Base-by-base conservation (phyloP, 768 basidiomycete species). In the Boletus speciosus region DNA sequence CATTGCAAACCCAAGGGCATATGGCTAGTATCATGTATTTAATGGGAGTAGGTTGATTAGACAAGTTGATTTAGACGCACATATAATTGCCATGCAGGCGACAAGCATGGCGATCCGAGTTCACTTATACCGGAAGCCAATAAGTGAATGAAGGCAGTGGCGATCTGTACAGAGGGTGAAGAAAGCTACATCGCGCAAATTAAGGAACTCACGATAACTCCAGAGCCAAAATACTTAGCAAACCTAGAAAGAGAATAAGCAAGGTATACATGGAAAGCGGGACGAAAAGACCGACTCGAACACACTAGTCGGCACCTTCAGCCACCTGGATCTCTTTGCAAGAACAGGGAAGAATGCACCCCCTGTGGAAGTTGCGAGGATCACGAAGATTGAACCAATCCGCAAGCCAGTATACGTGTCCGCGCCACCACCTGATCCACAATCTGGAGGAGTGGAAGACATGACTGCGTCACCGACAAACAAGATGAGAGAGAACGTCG, bases 171-270 rank as follows among this genome's bases (percentile, higher is more conserved):
- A 57, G 9, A 42, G 19, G 23, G 39, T 57, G 9, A 56, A 35
- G 21, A 44, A 34, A 35, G 21, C 19, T 31, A 38, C 23, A 12
- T 25, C 12, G 2, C 44, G 47, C 14, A 38, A 37, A n/a, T 15
- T 0, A 41, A 60, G 11, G 15, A 31, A 74, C 85, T 61, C 54
- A 90, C 88, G 61, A 92, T 91, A 46, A 92, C 88, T 25, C 93
- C 93, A 14, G 90, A 92, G 27, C 93, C 93, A 71, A 95, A 94
- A 69, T 87, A 93, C 70, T 92, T 93, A 32, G 89, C 86, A 67
- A 93, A 90, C 47, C 88, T 89, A 54, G 25, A 25, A 19, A 23
- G 16, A 31, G 27, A 43, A 51, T 64, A 11, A 63, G 48, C 4
- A 58, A 10, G n/a, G 31, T 7, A 14, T 3, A 15, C 5, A 27